phyloP scores from a whole-genome alignment of 2,329 filamentous ascomycete species.

The Plectosphaerella cucumerina region DNA sequence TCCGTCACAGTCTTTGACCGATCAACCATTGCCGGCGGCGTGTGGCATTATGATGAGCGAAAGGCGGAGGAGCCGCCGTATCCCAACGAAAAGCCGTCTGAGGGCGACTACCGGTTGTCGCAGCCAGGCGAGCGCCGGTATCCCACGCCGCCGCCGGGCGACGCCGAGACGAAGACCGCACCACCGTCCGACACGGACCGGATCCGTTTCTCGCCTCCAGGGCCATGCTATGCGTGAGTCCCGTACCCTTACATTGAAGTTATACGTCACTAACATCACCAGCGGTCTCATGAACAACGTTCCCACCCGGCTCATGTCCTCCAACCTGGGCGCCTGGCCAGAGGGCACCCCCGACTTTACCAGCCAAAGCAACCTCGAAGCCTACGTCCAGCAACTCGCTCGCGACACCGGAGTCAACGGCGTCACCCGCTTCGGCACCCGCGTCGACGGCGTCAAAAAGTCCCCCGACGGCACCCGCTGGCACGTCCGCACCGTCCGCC shows the following conservation, averaged over 20 bases:
- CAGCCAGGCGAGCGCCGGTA: slow-evolving; percentile 11
- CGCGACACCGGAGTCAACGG: slow-evolving; percentile 42
- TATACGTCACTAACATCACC: too few species aligned
- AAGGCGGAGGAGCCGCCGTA: slow-evolving; percentile 24
- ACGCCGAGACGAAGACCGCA: neutral
- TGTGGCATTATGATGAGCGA: slow-evolving; percentile 32
- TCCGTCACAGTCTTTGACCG: slow-evolving; percentile 2
- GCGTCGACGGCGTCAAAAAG: slow-evolving; percentile 51
- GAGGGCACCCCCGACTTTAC: slow-evolving; percentile 56
- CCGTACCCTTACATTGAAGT: too few species aligned
- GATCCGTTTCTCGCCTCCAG: slow-evolving; percentile 19
- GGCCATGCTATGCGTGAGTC: slow-evolving; percentile 42
- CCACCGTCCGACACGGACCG: slow-evolving; percentile 31
- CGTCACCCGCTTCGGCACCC: slow-evolving; percentile 50
- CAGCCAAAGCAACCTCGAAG: slow-evolving; percentile 48
- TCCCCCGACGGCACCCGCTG: slow-evolving; percentile 35
- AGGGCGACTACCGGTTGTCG: slow-evolving; percentile 20
- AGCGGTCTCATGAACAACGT: slow-evolving; percentile 67
- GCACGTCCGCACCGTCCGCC: slow-evolving; percentile 41
- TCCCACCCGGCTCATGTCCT: slow-evolving; percentile 51
- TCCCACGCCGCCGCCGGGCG: slow-evolving; percentile 13
- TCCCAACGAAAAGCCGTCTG: slow-evolving; percentile 22
- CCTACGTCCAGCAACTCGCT: slow-evolving; percentile 60
- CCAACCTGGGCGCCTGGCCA: slow-evolving; percentile 47
- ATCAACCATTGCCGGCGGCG: neutral